Base-by-base conservation (phyloP, 192 early-diverging fungal genomes). In the Mortierella claussenii region DNA sequence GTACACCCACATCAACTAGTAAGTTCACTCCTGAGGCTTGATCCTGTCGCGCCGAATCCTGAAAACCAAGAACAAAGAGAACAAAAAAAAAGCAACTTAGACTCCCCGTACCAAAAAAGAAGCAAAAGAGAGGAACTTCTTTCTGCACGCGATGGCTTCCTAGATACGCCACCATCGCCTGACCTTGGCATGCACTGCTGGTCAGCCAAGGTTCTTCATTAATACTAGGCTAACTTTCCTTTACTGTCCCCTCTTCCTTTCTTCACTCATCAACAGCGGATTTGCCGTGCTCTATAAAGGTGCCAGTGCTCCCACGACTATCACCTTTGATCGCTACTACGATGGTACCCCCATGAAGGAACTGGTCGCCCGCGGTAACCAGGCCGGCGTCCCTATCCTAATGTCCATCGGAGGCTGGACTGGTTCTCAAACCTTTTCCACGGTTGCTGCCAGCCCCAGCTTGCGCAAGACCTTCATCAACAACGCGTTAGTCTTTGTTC, bases 371-470 rank as follows among this genome's bases (percentile, higher is more conserved):
- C 73, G 64, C 13, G 73, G 73, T 11, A 66, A 67, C 53, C 52
- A 53, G 10, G 32, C 30, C 13, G 58, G 58, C 12, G 73, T 76
- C 15, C 63, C 57, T 2, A 67, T 93, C 9, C 47, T 88, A 3
- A 44, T 93, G 13, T 85, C 87, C 9, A 80, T 92, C 13, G 90
- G 92, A 43, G 92, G 92, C 13, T 93, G 92, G 92, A 89, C 84
- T 28, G 90, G 92, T 8, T 89, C 89, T 10, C 83, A 90, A 60
- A 78, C 79, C 15, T 85, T 91, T 52, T 88, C 85, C 8, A 53
- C 80, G 0, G 85, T 92, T 46, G 86, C 82, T 47, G 74, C 81
- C 17, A 79, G 69, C 20, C 5, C 69, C 7, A 65, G 70, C 20
- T 60, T 74, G 33, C 83, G 90, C 30, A 82, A 80, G 5, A 66